Base-by-base conservation (phyloP, 768 basidiomycete species). In the Calocera cornea region DNA sequence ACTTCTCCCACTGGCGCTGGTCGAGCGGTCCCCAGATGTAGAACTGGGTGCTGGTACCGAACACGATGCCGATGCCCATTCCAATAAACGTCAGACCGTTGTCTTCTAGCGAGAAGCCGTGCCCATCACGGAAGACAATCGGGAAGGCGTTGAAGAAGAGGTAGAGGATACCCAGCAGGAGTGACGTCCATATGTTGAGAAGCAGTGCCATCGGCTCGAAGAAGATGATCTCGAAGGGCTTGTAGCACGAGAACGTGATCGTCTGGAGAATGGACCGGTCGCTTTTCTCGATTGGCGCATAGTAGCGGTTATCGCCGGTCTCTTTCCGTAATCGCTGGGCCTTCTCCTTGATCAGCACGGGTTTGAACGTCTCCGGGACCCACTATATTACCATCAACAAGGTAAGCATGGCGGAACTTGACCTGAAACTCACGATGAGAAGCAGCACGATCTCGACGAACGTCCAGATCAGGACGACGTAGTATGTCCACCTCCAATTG, bases 401-500 rank as follows among this genome's bases (percentile, higher is more conserved):
- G 33, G 33, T 12, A 12, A 34, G 2, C 10, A 49, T 11, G 22
- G 63, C 10, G 34, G 31, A 33, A 27, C 11, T 12, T 16, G 19
- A 12, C 14, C 36, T 66, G 47, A 27, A 12, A 75, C 81, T 70
- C 70, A 87, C 86, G 47, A 83, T 27, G 60, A 84, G 72, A 8
- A 92, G 76, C 0, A 83, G 77, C 8, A 82, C 64, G 10, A 80
- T 75, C 73, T 89, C 81, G 1, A 76, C 76, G 63, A 83, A 84
- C 0, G 82, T 79, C 92, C 90, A 93, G 24, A 88, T 88, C 1
- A 86, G 69, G 67, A 87, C 74, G 17, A 88, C 76, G 67, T 86
- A 84, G 76, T 86, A 93, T 0, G 89, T 89, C 90, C 90, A 92
- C 68, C 87, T 76, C 88, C 88, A 89, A 54, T 81, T 71, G 1